Conservation (phyloP, 1,284 basidiomycete species). For the Phenoliferia sp. region DNA sequence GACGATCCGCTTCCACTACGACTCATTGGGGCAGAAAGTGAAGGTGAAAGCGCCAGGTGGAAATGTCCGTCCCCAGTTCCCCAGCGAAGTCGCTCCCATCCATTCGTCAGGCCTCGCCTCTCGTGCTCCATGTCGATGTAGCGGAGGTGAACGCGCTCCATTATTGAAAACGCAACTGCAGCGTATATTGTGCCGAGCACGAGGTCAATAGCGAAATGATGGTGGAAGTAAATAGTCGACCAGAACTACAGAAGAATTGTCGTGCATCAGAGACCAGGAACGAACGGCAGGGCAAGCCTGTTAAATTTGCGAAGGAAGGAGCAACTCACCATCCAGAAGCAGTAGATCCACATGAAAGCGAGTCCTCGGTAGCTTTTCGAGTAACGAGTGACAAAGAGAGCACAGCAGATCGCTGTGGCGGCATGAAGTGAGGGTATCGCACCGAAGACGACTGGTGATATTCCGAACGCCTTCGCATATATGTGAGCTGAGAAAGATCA, state of each 20-base stretch:
- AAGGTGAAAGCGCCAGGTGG: too few relatives aligned
- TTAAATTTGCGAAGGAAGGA: neutral
- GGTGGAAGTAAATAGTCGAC: slow-evolving; percentile 32
- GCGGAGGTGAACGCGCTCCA: slow-evolving; percentile 24
- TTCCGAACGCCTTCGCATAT: slow-evolving; percentile 32
- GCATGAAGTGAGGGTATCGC: slow-evolving; percentile 35
- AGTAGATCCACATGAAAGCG: slow-evolving; percentile 26
- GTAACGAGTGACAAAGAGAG: slow-evolving; percentile 30
- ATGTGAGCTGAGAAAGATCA: slow-evolving; percentile 8
- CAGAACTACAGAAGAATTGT: slow-evolving; percentile 16
- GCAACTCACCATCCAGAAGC: slow-evolving; percentile 16
- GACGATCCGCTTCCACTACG: neutral
- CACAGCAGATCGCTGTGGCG: slow-evolving; percentile 33
- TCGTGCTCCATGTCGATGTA: slow-evolving; percentile 25
- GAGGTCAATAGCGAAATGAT: slow-evolving; percentile 30
- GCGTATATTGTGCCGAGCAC: slow-evolving; percentile 30
- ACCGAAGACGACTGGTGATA: slow-evolving; percentile 32
- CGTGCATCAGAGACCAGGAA: too few relatives aligned
- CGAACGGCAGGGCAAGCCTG: too few relatives aligned
- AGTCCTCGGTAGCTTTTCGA: slow-evolving; percentile 18
- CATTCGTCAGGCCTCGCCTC: slow-evolving; percentile 28
- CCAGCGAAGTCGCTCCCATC: slow-evolving; percentile 28
- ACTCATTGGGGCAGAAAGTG: neutral
- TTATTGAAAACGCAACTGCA: slow-evolving; percentile 24
- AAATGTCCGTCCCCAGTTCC: neutral